Evolutionary conservation across 176 grass and related monocot species (phyloP), one percentile per base, ranked within the genome.

Genomic region (Miscanthus lutarioriparius): DNA sequence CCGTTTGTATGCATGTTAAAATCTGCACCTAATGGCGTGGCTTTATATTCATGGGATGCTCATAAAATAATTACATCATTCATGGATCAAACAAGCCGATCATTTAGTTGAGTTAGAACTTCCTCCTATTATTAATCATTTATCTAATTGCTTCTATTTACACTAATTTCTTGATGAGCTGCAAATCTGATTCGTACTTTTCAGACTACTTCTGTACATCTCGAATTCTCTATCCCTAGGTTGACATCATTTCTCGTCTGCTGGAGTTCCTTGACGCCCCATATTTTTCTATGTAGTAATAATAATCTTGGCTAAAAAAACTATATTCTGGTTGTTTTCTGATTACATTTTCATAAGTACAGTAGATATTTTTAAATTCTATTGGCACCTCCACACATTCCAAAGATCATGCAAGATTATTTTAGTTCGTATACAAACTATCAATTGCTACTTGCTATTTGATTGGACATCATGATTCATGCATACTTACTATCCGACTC

Each of bases 61-160:
- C 85, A 87, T 69, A 61, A 76, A 69, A 87, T 87, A 81, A 33
- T 86, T 75, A 74, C 23, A 33, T 44, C 14, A 14, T 20, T 72
- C 49, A 33, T 36, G 2, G 77, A 28, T 30, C 23, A 14, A 53
- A 39, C 23, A 27, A 28, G 14, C 30, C 1, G 8, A 45, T 10
- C n/a, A 49, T 80, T 65, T n/a, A 54, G n/a, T 43, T 28, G 54
- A 19, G 27, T 48, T 33, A 25, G 28, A 80, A 48, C 8, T 70
- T 3, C 68, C n/a, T n/a, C n/a, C 10, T 16, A 2, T 16, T 70
- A 2, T 15, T 77, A 22, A 77, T 20, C 2, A 25, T 70, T 63
- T 20, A 59, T 19, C 35, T 10, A 16, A 22, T 1, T 22, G 3
- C 36, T 73, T 73, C 22, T 19, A 14, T 41, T 30, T 43, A 8